These are phyloP conservation scores for Endocalyx cinctus DNA, from an alignment of 2,329 filamentous ascomycete species.

Conservation along the genomic window DNA sequence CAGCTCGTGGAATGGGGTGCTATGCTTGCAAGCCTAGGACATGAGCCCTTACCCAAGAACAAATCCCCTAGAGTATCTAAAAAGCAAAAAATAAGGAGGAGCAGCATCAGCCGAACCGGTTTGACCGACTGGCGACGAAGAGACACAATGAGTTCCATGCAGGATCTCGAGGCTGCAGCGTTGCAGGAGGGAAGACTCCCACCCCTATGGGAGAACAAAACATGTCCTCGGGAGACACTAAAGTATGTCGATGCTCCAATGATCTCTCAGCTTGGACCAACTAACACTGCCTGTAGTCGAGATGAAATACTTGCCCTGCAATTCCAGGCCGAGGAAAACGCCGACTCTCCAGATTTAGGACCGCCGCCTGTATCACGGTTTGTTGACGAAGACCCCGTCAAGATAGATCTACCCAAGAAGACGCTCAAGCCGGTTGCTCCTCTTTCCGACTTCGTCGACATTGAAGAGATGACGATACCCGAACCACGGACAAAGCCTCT, in stretches of 20 bases:
- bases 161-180: slow-evolving; percentile 46
- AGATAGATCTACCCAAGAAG: slow-evolving; percentile 44
- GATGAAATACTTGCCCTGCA: slow-evolving; percentile 60
- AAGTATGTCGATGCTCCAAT: slow-evolving; percentile 40
- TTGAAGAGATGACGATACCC: too few relatives aligned
- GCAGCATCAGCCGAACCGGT: slow-evolving; percentile 35
- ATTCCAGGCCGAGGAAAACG: slow-evolving; percentile 41
- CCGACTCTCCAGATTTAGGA: slow-evolving; percentile 65
- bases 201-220: slow-evolving; percentile 66
- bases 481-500: not conserved
- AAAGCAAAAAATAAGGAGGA: slow-evolving; percentile 36
- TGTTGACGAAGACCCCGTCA: slow-evolving; percentile 52
- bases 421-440: slow-evolving; percentile 5
- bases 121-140: slow-evolving; percentile 53
- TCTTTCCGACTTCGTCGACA: too few relatives aligned
- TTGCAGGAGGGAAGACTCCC: slow-evolving; percentile 53
- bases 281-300: slow-evolving; percentile 36
- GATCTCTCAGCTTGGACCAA: slow-evolving; percentile 1
- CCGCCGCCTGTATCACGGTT: slow-evolving; percentile 56
- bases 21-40: slow-evolving; percentile 61
- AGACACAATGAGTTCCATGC: slow-evolving; percentile 38
- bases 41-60: slow-evolving; percentile 50
- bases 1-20: slow-evolving; percentile 68
- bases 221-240: slow-evolving; percentile 62
- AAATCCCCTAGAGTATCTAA: slow-evolving; percentile 37